Conservation (phyloP, 192 early-diverging fungal species). For the Podila minutissima region DNA sequence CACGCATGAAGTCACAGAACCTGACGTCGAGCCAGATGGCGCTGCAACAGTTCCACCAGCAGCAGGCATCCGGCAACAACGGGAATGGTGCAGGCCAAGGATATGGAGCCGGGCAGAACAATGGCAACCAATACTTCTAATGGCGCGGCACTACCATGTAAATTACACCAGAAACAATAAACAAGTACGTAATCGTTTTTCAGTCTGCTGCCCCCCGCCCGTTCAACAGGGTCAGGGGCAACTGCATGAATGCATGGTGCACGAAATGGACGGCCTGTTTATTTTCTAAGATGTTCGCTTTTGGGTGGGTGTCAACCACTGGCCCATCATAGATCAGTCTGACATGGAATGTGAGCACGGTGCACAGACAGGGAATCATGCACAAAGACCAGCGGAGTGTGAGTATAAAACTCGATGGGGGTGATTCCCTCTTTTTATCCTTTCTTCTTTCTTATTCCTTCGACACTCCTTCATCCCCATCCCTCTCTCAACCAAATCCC, state of each 20-base stretch:
- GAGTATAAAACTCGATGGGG: too few species aligned
- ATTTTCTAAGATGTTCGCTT: too few species aligned
- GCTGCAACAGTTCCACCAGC: slow-evolving; percentile 45
- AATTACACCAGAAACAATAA: too few species aligned
- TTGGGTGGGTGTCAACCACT: background rate
- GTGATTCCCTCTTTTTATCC: background rate
- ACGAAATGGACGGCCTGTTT: background rate
- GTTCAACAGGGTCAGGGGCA: background rate
- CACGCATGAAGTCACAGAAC: slow-evolving; percentile 65
- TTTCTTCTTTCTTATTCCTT: slow-evolving; percentile 6
- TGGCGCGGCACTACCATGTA: too few species aligned
- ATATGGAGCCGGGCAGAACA: slow-evolving; percentile 1
- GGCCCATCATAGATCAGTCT: background rate
- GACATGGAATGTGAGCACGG: too few species aligned
- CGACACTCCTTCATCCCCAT: background rate
- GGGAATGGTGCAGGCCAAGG: background rate
- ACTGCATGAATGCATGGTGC: background rate
- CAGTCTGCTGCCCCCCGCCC: background rate
- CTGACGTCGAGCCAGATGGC: slow-evolving; percentile 40
- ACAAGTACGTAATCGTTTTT: too few species aligned
- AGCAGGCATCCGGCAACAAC: slow-evolving; percentile 14
- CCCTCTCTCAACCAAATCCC: background rate
- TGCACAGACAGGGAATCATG: too few species aligned
- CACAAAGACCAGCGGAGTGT: too few species aligned
- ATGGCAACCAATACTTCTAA: slow-evolving; percentile 31